Base-by-base conservation (phyloP, 78 protist species). In the Cavenderia fasciculata region DNA sequence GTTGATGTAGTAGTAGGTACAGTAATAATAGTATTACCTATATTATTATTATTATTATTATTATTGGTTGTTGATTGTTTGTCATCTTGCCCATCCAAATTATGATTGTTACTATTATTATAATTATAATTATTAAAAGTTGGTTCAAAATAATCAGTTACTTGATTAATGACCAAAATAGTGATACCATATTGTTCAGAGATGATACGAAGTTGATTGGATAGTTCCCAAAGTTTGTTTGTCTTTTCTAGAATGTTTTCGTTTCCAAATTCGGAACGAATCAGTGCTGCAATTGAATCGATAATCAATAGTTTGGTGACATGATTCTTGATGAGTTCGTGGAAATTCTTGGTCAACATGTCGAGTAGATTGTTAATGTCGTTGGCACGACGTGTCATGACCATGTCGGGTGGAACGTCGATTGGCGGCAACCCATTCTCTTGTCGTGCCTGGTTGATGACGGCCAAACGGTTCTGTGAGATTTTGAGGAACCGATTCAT, bases 281-380 rank as follows among this genome's bases (percentile, higher is more conserved):
- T 14, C 12, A 87, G 57, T 19, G 93, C 86, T 6, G 93, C 93
- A 0, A 87, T 74, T 6, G 93, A 87, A 71, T 87, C 93, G n/a
- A 87, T 44, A 8, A 87, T 62, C 2, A 87, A 16, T n/a, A 87
- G 23, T 52, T 77, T 59, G 16, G 63, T 59, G 0, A 69, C 74
- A 43, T 43, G 59, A 47, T 59, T 41, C 21, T 34, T n/a, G 2
- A 87, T 44, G 1, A 74, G 84, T 19, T 66, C 36, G 11, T 63
- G 4, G 21, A 87, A 57, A 23, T 27, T 23, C 25, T 33, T 49
- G 6, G 25, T 34, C 29, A 87, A 63, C 14, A 66, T 8, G 49
- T 43, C 56, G 51, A 87, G 16, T 12, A 75, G 46, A 25, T 61
- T 23, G 2, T 87, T n/a, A n/a, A 51, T 14, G 52, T 41, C 1